Evolutionary conservation across 257 asterid species (phyloP).

Genomic region (Lycium barbarum): DNA sequence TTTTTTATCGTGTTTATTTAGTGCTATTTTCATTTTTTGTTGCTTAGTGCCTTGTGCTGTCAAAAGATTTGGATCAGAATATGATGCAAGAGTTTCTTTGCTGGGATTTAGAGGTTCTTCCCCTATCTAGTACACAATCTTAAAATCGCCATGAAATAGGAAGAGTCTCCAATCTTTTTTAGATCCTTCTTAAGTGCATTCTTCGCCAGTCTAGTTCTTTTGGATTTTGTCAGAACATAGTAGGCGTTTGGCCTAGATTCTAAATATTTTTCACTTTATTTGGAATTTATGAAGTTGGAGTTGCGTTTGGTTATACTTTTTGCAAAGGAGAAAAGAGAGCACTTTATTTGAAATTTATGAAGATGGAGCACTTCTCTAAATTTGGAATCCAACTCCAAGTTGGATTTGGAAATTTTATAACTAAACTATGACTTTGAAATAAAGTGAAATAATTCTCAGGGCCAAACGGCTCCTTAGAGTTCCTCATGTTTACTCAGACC

Average conservation of each 20-base stretch:
- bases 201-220: neutral
- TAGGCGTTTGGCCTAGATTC: too few species aligned
- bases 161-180: neutral
- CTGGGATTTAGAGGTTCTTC: neutral
- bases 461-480: neutral
- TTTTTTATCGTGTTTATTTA: neutral
- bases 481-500: neutral
- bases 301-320: too few species aligned
- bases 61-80: conserved; percentile 14
- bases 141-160: neutral
- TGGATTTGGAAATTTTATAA: too few species aligned
- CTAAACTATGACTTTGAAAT: too few species aligned
- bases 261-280: too few species aligned
- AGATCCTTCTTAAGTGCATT: conserved; percentile 5
- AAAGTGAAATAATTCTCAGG: too few species aligned
- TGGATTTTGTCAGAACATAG: neutral
- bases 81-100: conserved; percentile 25
- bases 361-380: too few species aligned
- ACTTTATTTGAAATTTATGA: too few species aligned
- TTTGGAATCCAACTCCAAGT: too few species aligned
- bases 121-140: neutral
- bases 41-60: neutral
- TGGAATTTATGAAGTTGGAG: too few species aligned
- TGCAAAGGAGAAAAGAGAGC: too few species aligned
- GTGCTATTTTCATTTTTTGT: neutral